Conservation (phyloP, 2,329 filamentous ascomycete species). For the Alternaria gansuensis region DNA sequence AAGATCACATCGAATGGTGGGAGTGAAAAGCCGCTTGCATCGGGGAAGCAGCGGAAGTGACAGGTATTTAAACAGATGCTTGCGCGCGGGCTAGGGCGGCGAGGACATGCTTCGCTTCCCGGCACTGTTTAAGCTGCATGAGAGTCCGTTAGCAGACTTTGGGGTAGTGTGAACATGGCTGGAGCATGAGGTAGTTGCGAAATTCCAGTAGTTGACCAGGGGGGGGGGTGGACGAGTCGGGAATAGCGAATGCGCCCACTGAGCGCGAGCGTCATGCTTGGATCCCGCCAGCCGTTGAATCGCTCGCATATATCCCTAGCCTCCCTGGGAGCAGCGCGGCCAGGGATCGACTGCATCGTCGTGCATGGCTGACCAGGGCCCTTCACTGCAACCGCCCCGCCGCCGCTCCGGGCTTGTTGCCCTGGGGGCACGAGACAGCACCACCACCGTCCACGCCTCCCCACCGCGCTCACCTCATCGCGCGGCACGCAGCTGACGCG, state of each 20-base stretch:
- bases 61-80: conserved; percentile 55
- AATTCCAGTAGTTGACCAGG: conserved; percentile 46
- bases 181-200: conserved; percentile 54
- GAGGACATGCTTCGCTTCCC: conserved; percentile 52
- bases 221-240: conserved; percentile 42
- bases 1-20: conserved; percentile 54
- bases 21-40: conserved; percentile 51
- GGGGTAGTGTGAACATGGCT: conserved; percentile 54
- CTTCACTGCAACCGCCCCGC: conserved; percentile 40
- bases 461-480: conserved; percentile 30
- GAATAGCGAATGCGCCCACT: conserved; percentile 46
- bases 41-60: conserved; percentile 50
- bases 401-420: conserved; percentile 33
- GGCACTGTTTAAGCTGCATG: conserved; percentile 54
- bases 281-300: conserved; percentile 54
- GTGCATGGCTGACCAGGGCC: conserved; percentile 25
- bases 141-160: conserved; percentile 53
- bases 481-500: conserved; percentile 31
- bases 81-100: conserved; percentile 51
- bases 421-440: conserved; percentile 40
- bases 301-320: conserved; percentile 49
- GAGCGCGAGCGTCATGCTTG: conserved; percentile 51
- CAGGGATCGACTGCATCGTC: conserved; percentile 51
- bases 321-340: conserved; percentile 43
- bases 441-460: conserved; percentile 5